Percentiles rank a stretch among this genome's conserved stretches.
phyloP scores from a whole-genome alignment of 148 eudicot genomes.

The Rhododendron mucronatum region DNA sequence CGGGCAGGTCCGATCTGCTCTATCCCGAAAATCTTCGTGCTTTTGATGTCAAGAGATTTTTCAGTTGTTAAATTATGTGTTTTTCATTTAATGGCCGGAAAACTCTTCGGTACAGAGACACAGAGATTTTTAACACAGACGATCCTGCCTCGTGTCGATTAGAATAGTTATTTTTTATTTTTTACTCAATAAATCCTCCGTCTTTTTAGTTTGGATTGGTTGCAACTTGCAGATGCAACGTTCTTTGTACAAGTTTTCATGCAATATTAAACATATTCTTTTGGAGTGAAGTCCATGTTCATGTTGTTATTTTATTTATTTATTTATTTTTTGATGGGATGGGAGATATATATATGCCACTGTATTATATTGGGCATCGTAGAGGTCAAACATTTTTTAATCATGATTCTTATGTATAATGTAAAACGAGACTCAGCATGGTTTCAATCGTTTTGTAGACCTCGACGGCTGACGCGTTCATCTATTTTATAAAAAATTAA shows the following conservation, averaged over 20 bases:
- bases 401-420: too few species aligned
- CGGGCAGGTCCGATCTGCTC: too few species aligned
- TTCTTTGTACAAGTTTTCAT: background rate
- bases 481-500: too few species aligned
- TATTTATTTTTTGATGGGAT: background rate
- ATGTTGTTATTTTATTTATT: background rate
- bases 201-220: too few species aligned
- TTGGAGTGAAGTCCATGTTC: background rate
- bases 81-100: too few species aligned
- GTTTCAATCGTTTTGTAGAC: too few species aligned
- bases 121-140: too few species aligned
- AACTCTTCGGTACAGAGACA: too few species aligned
- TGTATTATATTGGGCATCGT: background rate
- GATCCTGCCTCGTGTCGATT: background rate
- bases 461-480: too few species aligned
- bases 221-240: background rate
- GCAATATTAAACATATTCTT: background rate
- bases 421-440: background rate
- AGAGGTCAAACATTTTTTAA: background rate
- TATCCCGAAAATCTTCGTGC: rapidly evolving
- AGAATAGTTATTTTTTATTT: background rate
- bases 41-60: too few species aligned
- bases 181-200: background rate
- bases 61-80: too few species aligned
- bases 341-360: background rate